Evolutionary conservation across 2,329 filamentous ascomycete species (phyloP), one percentile per base, ranked within the genome.

Genomic region (Monosporascus cannonballus): DNA sequence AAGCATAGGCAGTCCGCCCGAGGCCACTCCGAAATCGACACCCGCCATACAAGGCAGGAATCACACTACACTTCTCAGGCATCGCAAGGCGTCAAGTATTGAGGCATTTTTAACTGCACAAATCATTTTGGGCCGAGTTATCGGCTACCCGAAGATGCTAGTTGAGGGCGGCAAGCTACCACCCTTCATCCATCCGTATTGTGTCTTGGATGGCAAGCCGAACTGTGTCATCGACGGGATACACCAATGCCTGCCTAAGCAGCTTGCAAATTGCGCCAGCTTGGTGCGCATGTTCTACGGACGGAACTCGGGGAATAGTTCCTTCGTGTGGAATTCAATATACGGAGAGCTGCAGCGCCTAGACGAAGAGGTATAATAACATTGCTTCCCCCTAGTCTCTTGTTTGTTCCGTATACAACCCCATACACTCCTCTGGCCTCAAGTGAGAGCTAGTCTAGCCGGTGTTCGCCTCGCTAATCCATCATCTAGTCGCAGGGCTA

Each of bases 111-210:
- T 66, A 22, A 60, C 56, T 11, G 49, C 57, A 4, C 60, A 53
- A 25, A 48, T 63, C 3, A 51, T 67, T 1, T 36, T 57, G 15
- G 59, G 64, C 6, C 63, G 65, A 34, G 24, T 67, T 6, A 51
- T 52, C 15, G 54, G 54, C 38, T 67, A 60, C 42, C 63, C 63
- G 1, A 47, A 20, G 17, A 59, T 62, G 61, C 45, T 67, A 30
- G 54, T 58, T 4, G 37, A 56, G 22, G 58, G 56, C 9, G 54
- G 54, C 4, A 51, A 48, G 17, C 54, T 67, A 0, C 64, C 64
- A 2, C 61, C 64, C 2, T 66, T 66, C 44, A 64, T 67, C n/a
- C 59, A 60, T 44, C 62, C 65, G 3, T 53, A 51, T 3, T 67
- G 65, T 24, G 58, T 59, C 2, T 45, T 60, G 22, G 51, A 61